Conservation (phyloP, 2,329 filamentous ascomycete genomes). For the Fusarium nygamai region DNA sequence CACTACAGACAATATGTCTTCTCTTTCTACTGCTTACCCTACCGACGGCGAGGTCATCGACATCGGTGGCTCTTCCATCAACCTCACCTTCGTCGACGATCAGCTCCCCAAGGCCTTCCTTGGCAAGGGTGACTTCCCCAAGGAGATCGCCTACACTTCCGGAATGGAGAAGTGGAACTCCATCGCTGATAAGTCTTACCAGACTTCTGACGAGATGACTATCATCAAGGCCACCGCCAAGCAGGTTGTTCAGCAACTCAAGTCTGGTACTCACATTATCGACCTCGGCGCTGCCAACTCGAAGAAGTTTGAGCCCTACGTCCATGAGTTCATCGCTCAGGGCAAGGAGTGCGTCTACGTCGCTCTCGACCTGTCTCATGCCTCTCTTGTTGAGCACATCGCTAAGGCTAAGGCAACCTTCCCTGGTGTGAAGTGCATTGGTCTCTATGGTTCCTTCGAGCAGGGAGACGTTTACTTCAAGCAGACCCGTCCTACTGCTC, state of each 20-base stretch:
- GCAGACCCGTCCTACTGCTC: neutral
- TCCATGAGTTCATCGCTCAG: conserved; percentile 28
- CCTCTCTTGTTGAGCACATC: conserved; percentile 29
- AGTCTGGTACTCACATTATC: conserved; percentile 29
- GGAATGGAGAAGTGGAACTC: conserved; percentile 34
- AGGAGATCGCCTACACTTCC: conserved; percentile 39
- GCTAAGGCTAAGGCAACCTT: conserved; percentile 28
- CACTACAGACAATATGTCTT: neutral
- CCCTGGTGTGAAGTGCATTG: conserved; percentile 20
- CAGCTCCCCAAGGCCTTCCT: conserved; percentile 33
- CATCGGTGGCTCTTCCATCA: conserved; percentile 31
- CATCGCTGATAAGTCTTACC: conserved; percentile 31
- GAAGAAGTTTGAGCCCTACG: conserved; percentile 37
- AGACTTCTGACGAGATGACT: conserved; percentile 29
- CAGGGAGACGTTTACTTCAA: conserved; percentile 34
- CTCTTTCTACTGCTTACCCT: neutral
- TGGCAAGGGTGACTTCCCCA: conserved; percentile 36
- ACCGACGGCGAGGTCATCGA: conserved; percentile 21
- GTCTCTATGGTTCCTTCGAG: conserved; percentile 38
- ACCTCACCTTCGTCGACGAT: conserved; percentile 8
- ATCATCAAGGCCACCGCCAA: conserved; percentile 35
- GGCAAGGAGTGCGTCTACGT: conserved; percentile 35
- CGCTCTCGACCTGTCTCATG: conserved; percentile 24
- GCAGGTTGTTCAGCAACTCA: conserved; percentile 24
- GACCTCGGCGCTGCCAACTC: conserved; percentile 39